These are phyloP conservation scores for Phytophthora tentaculata DNA, from an alignment of 352 stramenopile genomes.

Conservation along the genomic window DNA sequence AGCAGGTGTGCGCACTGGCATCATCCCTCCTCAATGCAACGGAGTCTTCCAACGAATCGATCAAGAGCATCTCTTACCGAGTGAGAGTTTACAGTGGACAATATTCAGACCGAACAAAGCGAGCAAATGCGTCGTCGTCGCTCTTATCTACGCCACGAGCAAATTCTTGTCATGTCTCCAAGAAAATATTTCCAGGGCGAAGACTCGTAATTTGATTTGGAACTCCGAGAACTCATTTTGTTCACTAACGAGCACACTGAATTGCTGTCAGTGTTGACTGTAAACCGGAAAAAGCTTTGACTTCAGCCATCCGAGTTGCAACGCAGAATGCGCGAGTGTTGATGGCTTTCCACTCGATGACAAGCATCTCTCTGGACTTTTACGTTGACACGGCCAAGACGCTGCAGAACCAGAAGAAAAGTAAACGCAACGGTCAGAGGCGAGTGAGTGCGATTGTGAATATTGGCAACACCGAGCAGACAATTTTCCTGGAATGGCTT, in stretches of 20 bases:
- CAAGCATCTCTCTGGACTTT: constrained; percentile 47
- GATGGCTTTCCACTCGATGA: constrained; percentile 38
- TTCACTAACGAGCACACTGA: constrained; percentile 39
- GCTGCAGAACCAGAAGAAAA: constrained; percentile 1
- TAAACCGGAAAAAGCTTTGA: constrained; percentile 53
- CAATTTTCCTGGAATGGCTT: constrained; percentile 40
- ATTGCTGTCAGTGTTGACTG: constrained; percentile 39
- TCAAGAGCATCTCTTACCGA: constrained; percentile 36
- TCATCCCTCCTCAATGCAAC: constrained; percentile 49
- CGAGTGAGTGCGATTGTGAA: neutral
- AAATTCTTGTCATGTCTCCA: neutral
- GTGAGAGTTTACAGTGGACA: constrained; percentile 14
- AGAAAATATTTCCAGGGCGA: constrained; percentile 18
- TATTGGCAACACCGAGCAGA: constrained; percentile 1
- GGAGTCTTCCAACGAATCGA: constrained; percentile 45
- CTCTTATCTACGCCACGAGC: constrained; percentile 1
- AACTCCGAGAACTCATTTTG: constrained; percentile 36
- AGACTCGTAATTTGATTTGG: constrained; percentile 23
- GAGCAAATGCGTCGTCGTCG: constrained; percentile 2
- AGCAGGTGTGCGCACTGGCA: constrained; percentile 44
- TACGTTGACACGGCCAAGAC: constrained; percentile 39
- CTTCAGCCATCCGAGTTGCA: constrained; percentile 31
- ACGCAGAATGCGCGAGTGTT: constrained; percentile 45
- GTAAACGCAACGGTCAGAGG: neutral
- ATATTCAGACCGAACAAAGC: constrained; percentile 1